A percentile compares a stretch with the other conserved stretches of the same genome.
Conservation (phyloP, 2,329 filamentous ascomycete species). For the Pyrenophora graminea region DNA sequence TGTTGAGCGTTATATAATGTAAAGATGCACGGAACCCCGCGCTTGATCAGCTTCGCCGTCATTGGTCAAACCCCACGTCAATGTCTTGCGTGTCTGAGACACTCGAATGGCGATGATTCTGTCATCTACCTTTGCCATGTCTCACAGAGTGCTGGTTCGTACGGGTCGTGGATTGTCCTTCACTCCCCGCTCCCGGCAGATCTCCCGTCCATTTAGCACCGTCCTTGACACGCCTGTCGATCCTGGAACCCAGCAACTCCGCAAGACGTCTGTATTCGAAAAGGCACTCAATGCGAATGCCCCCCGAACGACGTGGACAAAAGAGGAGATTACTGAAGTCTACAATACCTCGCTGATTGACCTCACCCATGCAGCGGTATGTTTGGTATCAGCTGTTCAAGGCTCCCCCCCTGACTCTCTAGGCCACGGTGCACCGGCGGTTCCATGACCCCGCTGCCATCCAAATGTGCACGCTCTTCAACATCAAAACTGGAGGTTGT, state of each 20-base stretch:
- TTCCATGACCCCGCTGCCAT: slow-evolving; percentile 85
- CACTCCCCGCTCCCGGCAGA: neutral
- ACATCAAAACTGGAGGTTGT: slow-evolving; percentile 93
- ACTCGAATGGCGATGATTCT: neutral
- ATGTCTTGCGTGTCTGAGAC: slow-evolving; percentile 1
- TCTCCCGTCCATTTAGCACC: slow-evolving; percentile 34
- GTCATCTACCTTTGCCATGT: slow-evolving; percentile 4
- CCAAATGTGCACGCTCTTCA: slow-evolving; percentile 93
- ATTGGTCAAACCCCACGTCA: slow-evolving; percentile 11
- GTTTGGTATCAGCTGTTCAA: slow-evolving; percentile 17
- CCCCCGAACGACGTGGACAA: slow-evolving; percentile 77
- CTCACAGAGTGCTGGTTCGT: slow-evolving; percentile 11
- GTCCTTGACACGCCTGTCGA: slow-evolving; percentile 38
- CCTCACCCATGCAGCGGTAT: slow-evolving; percentile 72
- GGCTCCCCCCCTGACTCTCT: slow-evolving; percentile 9
- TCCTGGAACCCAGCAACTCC: slow-evolving; percentile 27
- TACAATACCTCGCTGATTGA: slow-evolving; percentile 83
- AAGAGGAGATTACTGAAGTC: slow-evolving; percentile 77
- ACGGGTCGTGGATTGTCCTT: slow-evolving; percentile 1
- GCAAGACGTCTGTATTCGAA: slow-evolving; percentile 32
- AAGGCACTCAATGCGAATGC: slow-evolving; percentile 63
- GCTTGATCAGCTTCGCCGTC: slow-evolving; percentile 1
- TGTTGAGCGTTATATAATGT: slow-evolving; percentile 1
- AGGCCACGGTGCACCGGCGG: slow-evolving; percentile 78
- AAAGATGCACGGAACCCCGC: slow-evolving; percentile 7